Evolutionary conservation across 768 basidiomycete genomes (phyloP), one percentile per base, ranked within the genome.

Genomic region (Asterophora lycoperdoides): DNA sequence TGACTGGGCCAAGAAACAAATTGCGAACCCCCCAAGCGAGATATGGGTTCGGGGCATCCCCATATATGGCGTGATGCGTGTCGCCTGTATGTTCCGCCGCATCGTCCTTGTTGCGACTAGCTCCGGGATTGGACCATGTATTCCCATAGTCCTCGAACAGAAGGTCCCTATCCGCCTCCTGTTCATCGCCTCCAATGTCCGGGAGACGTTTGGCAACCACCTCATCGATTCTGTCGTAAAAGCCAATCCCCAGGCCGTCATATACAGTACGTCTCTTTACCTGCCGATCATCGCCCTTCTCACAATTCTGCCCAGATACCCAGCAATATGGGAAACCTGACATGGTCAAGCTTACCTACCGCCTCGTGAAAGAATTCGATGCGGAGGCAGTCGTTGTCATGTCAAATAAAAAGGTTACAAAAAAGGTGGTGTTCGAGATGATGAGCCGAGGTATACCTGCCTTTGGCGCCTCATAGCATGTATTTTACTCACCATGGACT

Each of bases 171-270:
- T 78, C 42, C 70, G 74, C 13, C 68, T 82, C 35, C 68, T 83
- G 15, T 81, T 80, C 80, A 80, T 79, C 1, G 74, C 79, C n/a
- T 80, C 79, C 5, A 74, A 81, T 52, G 78, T 80, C 40, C 72
- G 79, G 11, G 66, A 79, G 63, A 83, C 79, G 8, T 83, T 82
- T 58, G 81, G 81, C 28, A 70, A 81, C 59, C 69, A 78, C 40
- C 67, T 83, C 14, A 80, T 81, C 2, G 78, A 81, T 58, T 59
- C 72, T 6, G 75, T 83, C 46, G 60, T 81, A 20, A 68, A 65
- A 19, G 75, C 75, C 1, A 70, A 71, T 19, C 79, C 79, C n/a
- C 74, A 68, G 45, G 78, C 80, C 3, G 76, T 80, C 19, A 67
- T 81, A 19, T 81, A 81, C 57, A 78, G 79, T 80, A 46, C 43